A percentile compares a stretch with the other conserved stretches of the same genome.
phyloP scores from a whole-genome alignment of 129 eudicot genomes.

The Calendula officinalis region DNA sequence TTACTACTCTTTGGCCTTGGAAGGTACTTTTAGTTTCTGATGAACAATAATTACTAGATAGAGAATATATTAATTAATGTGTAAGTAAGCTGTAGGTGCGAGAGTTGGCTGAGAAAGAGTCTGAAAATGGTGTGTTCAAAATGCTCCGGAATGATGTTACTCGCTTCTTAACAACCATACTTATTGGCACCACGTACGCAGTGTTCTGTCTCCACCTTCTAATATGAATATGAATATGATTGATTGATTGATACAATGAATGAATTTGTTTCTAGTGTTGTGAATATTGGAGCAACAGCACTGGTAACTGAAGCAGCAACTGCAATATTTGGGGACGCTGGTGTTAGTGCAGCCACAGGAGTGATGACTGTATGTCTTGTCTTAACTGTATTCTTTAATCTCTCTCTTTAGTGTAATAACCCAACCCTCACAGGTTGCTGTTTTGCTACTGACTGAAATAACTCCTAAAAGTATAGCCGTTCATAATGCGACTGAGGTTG shows the following conservation, averaged over 20 bases:
- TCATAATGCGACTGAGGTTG: conserved; percentile 98
- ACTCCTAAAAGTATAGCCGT: conserved; percentile 99
- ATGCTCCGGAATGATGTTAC: conserved; percentile 91
- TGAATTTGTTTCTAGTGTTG: conserved; percentile 55
- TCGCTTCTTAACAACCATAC: conserved; percentile 90
- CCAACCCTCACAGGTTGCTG: conserved; percentile 53
- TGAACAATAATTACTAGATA: too few relatives aligned
- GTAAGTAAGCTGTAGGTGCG: conserved; percentile 49
- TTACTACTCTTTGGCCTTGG: conserved; percentile 99
- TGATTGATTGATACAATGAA: conserved; percentile 21
- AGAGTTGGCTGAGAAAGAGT: conserved; percentile 95
- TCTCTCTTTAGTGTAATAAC: too few relatives aligned
- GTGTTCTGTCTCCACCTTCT: conserved; percentile 18
- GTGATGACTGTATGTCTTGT: conserved; percentile 75
- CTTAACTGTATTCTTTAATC: background rate
- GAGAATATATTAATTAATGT: too few relatives aligned
- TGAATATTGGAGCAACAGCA: conserved; percentile 94
- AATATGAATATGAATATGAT: conserved; percentile 9
- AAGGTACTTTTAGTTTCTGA: conserved; percentile 47
- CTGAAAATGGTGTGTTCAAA: conserved; percentile 86
- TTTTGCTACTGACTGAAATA: conserved; percentile 93
- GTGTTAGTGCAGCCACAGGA: conserved; percentile 96
- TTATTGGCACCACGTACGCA: conserved; percentile 98
- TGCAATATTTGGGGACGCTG: conserved; percentile 88
- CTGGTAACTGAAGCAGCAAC: conserved; percentile 97